Evolutionary conservation across 2,329 filamentous ascomycete species (phyloP).

Genomic region (Verticillium klebahnii): DNA sequence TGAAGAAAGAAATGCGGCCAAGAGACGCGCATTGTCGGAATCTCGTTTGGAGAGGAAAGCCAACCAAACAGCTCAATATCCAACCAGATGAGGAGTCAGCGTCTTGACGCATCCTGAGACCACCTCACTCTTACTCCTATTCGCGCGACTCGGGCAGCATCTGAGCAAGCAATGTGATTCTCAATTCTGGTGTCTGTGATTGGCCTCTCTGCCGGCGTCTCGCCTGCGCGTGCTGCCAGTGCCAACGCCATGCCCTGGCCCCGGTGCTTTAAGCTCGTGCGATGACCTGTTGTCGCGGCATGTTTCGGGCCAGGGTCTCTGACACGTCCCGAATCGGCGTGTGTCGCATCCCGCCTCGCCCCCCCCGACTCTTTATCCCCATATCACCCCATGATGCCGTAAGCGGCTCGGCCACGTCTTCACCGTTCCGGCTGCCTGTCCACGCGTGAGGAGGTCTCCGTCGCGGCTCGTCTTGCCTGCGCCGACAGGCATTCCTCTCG

Average conservation of each 20-base stretch:
- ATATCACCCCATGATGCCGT: background rate
- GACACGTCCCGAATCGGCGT: constrained; percentile 22
- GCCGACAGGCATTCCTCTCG: background rate
- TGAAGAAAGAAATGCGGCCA: too few relatives aligned
- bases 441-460: background rate
- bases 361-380: background rate
- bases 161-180: background rate
- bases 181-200: background rate
- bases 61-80: background rate
- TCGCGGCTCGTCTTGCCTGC: background rate
- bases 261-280: background rate
- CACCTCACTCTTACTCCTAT: background rate
- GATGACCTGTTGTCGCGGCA: background rate
- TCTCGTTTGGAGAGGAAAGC: background rate
- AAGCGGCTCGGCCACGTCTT: background rate
- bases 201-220: background rate
- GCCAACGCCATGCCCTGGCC: background rate
- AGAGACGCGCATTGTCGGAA: background rate
- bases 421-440: background rate
- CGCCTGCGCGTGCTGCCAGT: background rate
- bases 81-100: background rate
- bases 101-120: background rate
- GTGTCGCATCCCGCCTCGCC: background rate
- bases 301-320: constrained; percentile 33
- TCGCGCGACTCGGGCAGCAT: background rate